phyloP scores from a whole-genome alignment of 805 yeast genomes.

The Kazachstania bromeliacearum region DNA sequence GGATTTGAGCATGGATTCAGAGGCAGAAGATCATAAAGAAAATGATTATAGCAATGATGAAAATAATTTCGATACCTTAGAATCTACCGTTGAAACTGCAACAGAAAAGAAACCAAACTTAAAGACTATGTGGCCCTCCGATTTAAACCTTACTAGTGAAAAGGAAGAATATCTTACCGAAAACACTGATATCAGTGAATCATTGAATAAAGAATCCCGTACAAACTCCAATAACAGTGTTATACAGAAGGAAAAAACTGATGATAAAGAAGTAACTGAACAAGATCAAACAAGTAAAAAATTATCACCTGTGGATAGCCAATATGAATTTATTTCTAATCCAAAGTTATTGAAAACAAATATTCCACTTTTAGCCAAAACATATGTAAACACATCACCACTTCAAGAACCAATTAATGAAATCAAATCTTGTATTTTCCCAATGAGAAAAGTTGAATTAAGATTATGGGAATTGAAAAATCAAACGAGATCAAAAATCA shows the following conservation, averaged over 20 bases:
- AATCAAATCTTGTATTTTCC: constrained; percentile 39
- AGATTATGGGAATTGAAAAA: constrained; percentile 37
- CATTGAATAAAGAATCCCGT: too few species aligned
- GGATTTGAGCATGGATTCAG: neutral
- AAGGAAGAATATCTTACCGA: too few species aligned
- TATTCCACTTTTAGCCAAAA: constrained; percentile 4
- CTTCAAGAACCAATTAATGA: constrained; percentile 19
- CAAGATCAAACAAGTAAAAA: too few species aligned
- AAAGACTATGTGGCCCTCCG: constrained; percentile 4
- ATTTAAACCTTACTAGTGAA: neutral
- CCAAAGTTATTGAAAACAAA: constrained; percentile 16
- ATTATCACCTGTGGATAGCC: too few species aligned
- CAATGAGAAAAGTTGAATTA: constrained; percentile 37
- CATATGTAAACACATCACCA: constrained; percentile 1
- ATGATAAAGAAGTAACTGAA: too few species aligned
- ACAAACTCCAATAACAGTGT: too few species aligned
- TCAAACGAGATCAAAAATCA: constrained; percentile 26
- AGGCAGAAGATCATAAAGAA: neutral
- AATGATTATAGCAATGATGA: neutral
- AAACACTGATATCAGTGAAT: too few species aligned
- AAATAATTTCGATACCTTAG: neutral
- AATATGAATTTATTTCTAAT: constrained; percentile 17
- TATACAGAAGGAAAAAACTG: too few species aligned
- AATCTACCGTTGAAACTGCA: neutral
- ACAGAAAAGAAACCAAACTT: neutral